A percentile compares a stretch with the other conserved stretches of the same genome.
Evolutionary conservation across 2,329 filamentous ascomycete species (phyloP).

Genomic region (Colletotrichum agaves): DNA sequence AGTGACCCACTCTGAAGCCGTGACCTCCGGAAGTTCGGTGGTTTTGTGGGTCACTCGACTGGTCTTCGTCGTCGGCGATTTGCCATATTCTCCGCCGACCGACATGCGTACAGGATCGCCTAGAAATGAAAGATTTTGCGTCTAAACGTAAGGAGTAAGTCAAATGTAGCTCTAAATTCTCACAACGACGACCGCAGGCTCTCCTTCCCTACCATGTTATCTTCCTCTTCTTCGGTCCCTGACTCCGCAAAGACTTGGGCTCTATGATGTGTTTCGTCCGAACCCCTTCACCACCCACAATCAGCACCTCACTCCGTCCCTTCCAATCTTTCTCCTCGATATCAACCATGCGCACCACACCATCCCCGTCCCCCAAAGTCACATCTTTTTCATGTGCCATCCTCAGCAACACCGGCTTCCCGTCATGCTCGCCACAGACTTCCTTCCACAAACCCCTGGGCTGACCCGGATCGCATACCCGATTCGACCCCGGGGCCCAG

Average conservation of each 20-base stretch:
- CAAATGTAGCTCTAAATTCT: background rate
- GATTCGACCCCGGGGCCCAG: conserved; percentile 36
- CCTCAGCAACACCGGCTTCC: conserved; percentile 22
- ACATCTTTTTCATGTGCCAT: conserved; percentile 24
- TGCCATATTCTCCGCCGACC: conserved; percentile 1
- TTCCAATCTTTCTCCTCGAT: conserved; percentile 31
- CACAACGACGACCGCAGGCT: background rate
- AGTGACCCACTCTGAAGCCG: background rate
- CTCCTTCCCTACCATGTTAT: background rate
- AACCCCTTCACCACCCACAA: conserved; percentile 14
- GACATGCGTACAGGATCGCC: background rate
- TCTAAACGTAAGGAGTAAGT: background rate
- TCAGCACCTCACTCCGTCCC: conserved; percentile 29
- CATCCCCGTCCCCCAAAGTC: background rate
- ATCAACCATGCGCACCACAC: conserved; percentile 17
- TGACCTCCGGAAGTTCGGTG: background rate
- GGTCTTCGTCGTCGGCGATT: background rate
- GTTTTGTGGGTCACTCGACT: background rate
- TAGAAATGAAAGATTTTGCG: too few relatives aligned
- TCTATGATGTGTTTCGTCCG: conserved; percentile 25
- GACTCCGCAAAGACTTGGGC: conserved; percentile 15
- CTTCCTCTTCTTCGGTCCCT: background rate
- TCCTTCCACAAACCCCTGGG: conserved; percentile 18
- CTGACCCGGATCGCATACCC: conserved; percentile 28
- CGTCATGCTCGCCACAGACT: background rate